Base-by-base conservation (phyloP, 164 flowering plant genomes). In the Nelumbo lutea region DNA sequence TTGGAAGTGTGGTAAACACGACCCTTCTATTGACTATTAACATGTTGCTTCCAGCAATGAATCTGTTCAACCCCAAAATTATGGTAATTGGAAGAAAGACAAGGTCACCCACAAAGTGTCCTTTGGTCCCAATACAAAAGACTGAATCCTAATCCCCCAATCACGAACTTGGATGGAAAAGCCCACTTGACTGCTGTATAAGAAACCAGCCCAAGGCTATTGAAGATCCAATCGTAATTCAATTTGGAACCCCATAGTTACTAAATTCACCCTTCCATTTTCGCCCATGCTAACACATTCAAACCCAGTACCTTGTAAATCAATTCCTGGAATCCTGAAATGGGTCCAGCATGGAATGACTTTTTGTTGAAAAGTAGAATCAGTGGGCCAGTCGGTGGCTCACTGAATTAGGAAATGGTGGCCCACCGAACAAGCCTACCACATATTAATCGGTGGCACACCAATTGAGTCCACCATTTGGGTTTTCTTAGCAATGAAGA, bases 91-190 rank as follows among this genome's bases (percentile, higher is more conserved):
- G 27, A 27, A 27, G 27, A 27, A 27, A 27, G 27, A 27, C 27
- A 27, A 27, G 27, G 27, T 0, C 27, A 27, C 27, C 87, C 96
- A 6, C 90, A 93, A 1, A 89, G 83, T 72, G 83, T 87, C 75
- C 98, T 80, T 77, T 71, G 83, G 84, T 94, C 98, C 96, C 98
- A 94, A 95, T 91, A 91, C 62, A 90, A 96, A 39, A 94, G 80
- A 10, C 90, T 68, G 74, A 83, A 86, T 58, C 98, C 96, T 61
- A 76, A 81, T 3, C 90, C 96, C 2, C 97, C 98, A 0, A 96
- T 94, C 0, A 79, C 95, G 72, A 94, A 90, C 84, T 94, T 97
- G 43, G 62, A 67, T 1, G 93, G 88, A 0, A 96, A 90, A 8
- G 85, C 98, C 98, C 96, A 90, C 65, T 82, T 86, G 44, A 69